These are phyloP conservation scores for Cordyceps pruinosa DNA, from an alignment of 2,329 filamentous ascomycete genomes.

Conservation along the genomic window DNA sequence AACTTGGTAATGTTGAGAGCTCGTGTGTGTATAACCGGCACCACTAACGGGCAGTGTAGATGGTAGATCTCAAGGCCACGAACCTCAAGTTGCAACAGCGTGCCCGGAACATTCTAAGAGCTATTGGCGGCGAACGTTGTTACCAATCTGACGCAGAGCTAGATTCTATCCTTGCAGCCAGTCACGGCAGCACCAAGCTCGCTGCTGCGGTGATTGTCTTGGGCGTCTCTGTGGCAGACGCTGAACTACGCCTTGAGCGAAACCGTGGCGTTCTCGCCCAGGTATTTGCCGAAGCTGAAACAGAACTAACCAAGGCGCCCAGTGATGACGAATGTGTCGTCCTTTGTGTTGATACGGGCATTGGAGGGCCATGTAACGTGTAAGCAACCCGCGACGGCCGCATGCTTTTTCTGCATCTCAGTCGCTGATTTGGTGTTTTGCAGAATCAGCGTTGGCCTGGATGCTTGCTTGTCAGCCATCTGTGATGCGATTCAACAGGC, in stretches of 20 bases:
- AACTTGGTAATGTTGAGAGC: constrained; percentile 27
- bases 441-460: constrained; percentile 23
- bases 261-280: constrained; percentile 16
- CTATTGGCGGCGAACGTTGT: constrained; percentile 15
- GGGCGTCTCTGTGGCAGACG: constrained; percentile 15
- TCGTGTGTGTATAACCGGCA: neutral
- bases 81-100: constrained; percentile 29
- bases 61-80: constrained; percentile 31
- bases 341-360: constrained; percentile 34
- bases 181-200: constrained; percentile 14
- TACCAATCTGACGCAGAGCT: constrained; percentile 17
- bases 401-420: neutral
- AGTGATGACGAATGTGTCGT: constrained; percentile 14
- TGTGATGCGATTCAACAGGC: constrained; percentile 22
- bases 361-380: constrained; percentile 33
- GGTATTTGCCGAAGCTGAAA: constrained; percentile 14
- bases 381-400: constrained; percentile 22
- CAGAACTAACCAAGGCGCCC: neutral
- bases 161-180: constrained; percentile 14
- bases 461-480: constrained; percentile 22
- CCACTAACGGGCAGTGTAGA: constrained; percentile 12
- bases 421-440: neutral
- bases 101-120: constrained; percentile 19
- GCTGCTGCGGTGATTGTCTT: constrained; percentile 11
- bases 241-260: constrained; percentile 14